These are phyloP conservation scores for Talaromyces islandicus DNA, from an alignment of 2,329 filamentous ascomycete genomes.

Conservation along the genomic window DNA sequence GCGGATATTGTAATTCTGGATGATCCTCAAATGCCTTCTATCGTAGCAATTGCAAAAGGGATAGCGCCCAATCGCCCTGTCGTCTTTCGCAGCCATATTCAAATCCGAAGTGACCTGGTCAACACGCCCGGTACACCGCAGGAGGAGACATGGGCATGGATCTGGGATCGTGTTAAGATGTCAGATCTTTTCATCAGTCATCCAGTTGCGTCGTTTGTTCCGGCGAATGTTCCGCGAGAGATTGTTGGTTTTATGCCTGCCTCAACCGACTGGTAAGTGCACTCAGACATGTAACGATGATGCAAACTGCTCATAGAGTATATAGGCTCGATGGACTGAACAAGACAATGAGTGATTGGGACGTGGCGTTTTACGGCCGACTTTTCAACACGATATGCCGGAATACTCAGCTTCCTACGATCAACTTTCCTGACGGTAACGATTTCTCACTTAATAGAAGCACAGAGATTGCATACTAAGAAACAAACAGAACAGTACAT, in stretches of 20 bases:
- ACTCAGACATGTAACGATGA: conserved; percentile 38
- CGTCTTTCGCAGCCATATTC: conserved; percentile 76
- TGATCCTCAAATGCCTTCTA: conserved; percentile 75
- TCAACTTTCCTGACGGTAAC: conserved; percentile 35
- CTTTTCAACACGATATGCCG: conserved; percentile 62
- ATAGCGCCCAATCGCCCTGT: conserved; percentile 67
- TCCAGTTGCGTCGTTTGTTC: conserved; percentile 70
- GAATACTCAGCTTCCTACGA: conserved; percentile 53
- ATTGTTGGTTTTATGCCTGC: conserved; percentile 72
- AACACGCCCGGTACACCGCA: conserved; percentile 60
- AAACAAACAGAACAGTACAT: conserved; percentile 62
- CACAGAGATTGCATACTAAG: conserved; percentile 28
- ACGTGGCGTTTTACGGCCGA: conserved; percentile 67
- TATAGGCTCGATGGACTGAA: conserved; percentile 34
- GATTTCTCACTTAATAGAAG: not conserved
- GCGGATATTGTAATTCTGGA: conserved; percentile 74
- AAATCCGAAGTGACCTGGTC: conserved; percentile 70
- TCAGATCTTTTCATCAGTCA: conserved; percentile 79
- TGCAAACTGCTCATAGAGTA: not conserved
- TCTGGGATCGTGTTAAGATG: conserved; percentile 65
- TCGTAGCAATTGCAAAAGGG: conserved; percentile 70
- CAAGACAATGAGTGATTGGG: conserved; percentile 31
- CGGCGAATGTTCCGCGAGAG: conserved; percentile 57
- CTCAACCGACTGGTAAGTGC: conserved; percentile 65
- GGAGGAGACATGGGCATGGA: conserved; percentile 66